A percentile compares a stretch with the other conserved stretches of the same genome.
Evolutionary conservation across 257 asterid species (phyloP).

Genomic region (Capsicum rhomboideum): DNA sequence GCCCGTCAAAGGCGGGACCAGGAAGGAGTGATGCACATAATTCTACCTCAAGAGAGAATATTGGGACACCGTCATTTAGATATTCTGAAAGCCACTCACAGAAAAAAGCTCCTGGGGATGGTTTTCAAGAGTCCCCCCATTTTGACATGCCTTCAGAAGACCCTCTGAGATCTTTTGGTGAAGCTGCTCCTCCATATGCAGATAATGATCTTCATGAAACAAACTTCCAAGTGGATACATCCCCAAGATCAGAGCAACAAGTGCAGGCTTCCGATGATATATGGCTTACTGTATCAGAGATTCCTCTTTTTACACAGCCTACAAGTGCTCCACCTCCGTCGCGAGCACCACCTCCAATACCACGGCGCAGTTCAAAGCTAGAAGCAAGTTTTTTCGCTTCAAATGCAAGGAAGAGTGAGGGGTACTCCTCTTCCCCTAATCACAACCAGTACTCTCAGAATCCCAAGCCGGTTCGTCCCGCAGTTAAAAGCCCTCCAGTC

Average conservation of each 20-base stretch:
- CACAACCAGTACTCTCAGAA: slow-evolving; percentile 42
- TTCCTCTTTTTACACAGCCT: slow-evolving; percentile 87
- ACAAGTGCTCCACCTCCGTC: slow-evolving; percentile 94
- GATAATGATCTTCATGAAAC: slow-evolving; percentile 26
- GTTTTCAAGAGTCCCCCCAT: slow-evolving; percentile 51
- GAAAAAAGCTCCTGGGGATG: slow-evolving; percentile 43
- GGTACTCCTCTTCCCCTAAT: slow-evolving; percentile 39
- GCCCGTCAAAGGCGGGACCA: slow-evolving; percentile 40
- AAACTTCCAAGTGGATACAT: slow-evolving; percentile 32
- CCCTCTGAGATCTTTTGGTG: slow-evolving; percentile 45
- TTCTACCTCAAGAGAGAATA: slow-evolving; percentile 38
- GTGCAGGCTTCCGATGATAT: slow-evolving; percentile 53
- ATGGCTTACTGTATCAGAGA: slow-evolving; percentile 87
- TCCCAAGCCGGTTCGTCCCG: slow-evolving; percentile 36
- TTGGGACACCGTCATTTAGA: slow-evolving; percentile 38
- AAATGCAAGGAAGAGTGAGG: slow-evolving; percentile 49
- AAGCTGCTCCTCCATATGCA: slow-evolving; percentile 38
- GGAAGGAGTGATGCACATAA: slow-evolving; percentile 25
- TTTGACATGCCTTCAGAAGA: slow-evolving; percentile 64
- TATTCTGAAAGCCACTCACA: slow-evolving; percentile 43
- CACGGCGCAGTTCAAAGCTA: slow-evolving; percentile 40
- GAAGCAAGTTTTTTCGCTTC: slow-evolving; percentile 46
- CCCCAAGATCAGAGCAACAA: slow-evolving; percentile 49
- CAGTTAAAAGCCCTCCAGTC: slow-evolving; percentile 46
- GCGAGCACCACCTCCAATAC: slow-evolving; percentile 91